phyloP scores from a whole-genome alignment of 2,329 filamentous ascomycete species.

The Penicillium occitanis region DNA sequence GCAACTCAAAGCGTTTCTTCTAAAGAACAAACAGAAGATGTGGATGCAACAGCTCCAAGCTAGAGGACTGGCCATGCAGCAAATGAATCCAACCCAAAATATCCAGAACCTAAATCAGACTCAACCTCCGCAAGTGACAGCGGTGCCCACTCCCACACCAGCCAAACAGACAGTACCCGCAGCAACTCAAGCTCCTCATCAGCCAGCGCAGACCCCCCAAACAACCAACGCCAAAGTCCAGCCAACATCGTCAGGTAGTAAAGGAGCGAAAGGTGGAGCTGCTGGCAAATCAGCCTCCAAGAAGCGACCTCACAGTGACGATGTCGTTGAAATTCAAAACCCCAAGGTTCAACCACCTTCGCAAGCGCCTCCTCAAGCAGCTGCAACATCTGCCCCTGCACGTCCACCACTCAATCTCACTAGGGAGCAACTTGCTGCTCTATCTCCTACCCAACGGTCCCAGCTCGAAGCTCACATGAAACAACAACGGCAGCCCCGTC shows the following conservation, averaged over 20 bases:
- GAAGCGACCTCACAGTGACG: slow-evolving; percentile 49
- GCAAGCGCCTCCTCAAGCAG: slow-evolving; percentile 27
- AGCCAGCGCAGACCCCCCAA: slow-evolving; percentile 29
- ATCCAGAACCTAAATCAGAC: slow-evolving; percentile 26
- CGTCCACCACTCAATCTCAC: slow-evolving; percentile 30
- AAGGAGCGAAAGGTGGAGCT: slow-evolving; percentile 26
- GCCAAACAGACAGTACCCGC: slow-evolving; percentile 25
- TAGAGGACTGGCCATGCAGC: slow-evolving; percentile 28
- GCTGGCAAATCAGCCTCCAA: slow-evolving; percentile 37
- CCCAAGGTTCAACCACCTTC: slow-evolving; percentile 34
- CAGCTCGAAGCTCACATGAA: slow-evolving; percentile 39
- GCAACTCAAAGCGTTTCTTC: slow-evolving; percentile 40
- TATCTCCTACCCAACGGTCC: slow-evolving; percentile 45
- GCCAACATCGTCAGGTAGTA: slow-evolving; percentile 12
- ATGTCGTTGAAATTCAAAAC: slow-evolving; percentile 46
- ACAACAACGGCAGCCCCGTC: slow-evolving; percentile 33
- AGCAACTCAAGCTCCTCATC: slow-evolving; percentile 28
- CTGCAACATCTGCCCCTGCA: slow-evolving; percentile 26
- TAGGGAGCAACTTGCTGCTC: slow-evolving; percentile 39
- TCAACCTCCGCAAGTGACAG: slow-evolving; percentile 29
- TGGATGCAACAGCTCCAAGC: slow-evolving; percentile 31
- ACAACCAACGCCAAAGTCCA: slow-evolving; percentile 21
- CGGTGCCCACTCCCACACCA: slow-evolving; percentile 28
- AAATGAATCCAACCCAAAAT: slow-evolving; percentile 24
- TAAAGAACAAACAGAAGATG: slow-evolving; percentile 39